Evolutionary conservation across 2,329 filamentous ascomycete species (phyloP).

Genomic region (Trichoderma atrobrunneum): DNA sequence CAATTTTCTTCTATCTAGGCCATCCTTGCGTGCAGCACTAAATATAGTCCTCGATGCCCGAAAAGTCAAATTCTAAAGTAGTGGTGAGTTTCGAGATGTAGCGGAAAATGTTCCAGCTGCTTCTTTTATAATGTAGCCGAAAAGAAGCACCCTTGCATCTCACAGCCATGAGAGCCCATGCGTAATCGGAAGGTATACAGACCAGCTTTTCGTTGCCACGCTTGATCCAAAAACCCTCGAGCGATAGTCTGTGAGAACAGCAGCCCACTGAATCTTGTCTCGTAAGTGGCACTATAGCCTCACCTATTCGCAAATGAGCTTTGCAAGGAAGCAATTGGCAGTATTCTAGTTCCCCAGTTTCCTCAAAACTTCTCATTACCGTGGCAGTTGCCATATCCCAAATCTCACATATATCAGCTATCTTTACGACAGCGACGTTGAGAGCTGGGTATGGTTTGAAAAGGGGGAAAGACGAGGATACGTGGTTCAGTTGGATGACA

Average conservation of each 20-base stretch:
- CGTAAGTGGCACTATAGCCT: neutral
- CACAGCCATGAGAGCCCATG: neutral
- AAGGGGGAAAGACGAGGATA: rapidly evolving
- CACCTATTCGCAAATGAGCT: neutral
- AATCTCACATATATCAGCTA: rapidly evolving
- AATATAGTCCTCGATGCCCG: neutral
- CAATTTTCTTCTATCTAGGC: no score
- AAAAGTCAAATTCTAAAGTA: neutral
- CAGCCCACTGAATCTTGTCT: neutral
- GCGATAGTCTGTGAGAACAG: neutral
- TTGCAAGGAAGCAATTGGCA: neutral
- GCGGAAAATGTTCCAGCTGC: neutral
- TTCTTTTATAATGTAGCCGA: neutral
- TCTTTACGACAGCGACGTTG: rapidly evolving
- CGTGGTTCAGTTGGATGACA: neutral
- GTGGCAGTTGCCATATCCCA: neutral
- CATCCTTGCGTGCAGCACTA: neutral
- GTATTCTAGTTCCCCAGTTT: rapidly evolving
- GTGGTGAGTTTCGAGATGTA: neutral
- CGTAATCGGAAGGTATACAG: neutral
- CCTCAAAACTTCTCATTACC: no score
- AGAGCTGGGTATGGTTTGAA: neutral
- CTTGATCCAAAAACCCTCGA: neutral
- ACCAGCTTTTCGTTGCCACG: neutral
- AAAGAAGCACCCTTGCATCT: neutral